Evolutionary conservation across 495 filamentous ascomycete genomes (phyloP), one percentile per base, ranked within the genome.

Genomic region (Aspergillus homomorphus): DNA sequence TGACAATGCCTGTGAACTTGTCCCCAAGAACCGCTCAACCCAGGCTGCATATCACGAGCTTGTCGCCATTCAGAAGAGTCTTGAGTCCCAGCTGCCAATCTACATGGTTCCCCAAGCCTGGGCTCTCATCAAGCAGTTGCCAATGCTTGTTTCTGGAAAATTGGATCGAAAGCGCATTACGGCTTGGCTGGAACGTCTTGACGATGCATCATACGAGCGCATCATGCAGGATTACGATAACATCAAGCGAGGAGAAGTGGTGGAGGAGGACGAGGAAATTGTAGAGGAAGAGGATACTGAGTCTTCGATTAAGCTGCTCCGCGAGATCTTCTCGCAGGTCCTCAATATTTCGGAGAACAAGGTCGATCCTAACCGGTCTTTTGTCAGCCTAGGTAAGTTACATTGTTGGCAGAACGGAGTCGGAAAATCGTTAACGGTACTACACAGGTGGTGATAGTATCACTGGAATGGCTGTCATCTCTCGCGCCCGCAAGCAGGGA

Each of bases 51-150:
- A 71, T 6, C 53, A 60, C 2, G 73, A 64, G 9, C 52, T 57
- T 18, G 56, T 51, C 19, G 68, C 72, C 5, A 72, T 79, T 6
- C 74, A 78, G 56, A 68, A 72, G 41, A 69, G 43, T 26, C 64
- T 79, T 23, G 67, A 72, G 51, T 45, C 33, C 1, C 69, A 75
- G 38, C 54, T 81, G 1, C 79, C 79, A 1, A 57, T 70, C 4
- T 80, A 80, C 61, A 82, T 82, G 80, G 71, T 80, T 4, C 79
- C 79, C 0, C 67, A 77, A 20, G 68, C 71, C 1, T 82, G 74
- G 73, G 73, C 74, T 14, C 60, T 75, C 5, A 61, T 81, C 24
- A 70, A 74, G 26, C 68, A 63, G 16, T 57, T 82, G 3, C 80
- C 80, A 3, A 75, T 79, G 69, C 68, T 77, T 42, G 73, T 78